Evolutionary conservation across 2,329 filamentous ascomycete genomes (phyloP).

Genomic region (Botryotinia narcissicola): DNA sequence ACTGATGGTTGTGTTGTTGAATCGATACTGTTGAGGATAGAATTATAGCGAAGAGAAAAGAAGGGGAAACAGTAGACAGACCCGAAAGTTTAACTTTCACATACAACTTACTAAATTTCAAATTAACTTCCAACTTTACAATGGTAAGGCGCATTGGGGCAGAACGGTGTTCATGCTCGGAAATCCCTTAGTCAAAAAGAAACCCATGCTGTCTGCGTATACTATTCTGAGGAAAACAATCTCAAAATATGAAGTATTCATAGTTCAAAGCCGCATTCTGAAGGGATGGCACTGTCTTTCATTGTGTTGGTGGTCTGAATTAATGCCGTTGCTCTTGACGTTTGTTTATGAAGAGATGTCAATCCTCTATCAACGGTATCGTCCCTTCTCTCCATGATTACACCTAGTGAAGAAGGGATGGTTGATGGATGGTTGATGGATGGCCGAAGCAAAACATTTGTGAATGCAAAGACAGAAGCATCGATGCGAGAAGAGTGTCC

Average conservation of each 20-base stretch:
- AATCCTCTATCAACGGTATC: background rate
- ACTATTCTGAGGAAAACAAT: background rate
- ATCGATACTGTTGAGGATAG: background rate
- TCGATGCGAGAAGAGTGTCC: background rate
- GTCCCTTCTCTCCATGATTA: background rate
- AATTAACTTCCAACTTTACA: background rate
- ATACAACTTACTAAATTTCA: background rate
- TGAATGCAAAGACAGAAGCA: background rate
- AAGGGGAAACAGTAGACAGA: background rate
- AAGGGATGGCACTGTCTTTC: background rate
- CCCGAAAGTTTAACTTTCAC: background rate
- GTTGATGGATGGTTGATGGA: too few species aligned
- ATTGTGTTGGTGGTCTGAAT: background rate
- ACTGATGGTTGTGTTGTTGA: too few species aligned
- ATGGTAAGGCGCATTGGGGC: background rate
- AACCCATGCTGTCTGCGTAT: background rate
- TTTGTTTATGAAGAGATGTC: background rate
- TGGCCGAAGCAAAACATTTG: background rate
- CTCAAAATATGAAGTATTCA: background rate
- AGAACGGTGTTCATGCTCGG: background rate
- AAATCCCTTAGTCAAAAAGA: too few species aligned
- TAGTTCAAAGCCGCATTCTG: background rate
- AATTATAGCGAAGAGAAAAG: background rate
- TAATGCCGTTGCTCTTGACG: background rate
- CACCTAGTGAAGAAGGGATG: background rate